Base-by-base conservation (phyloP, 129 eudicot genomes). In the Erigeron canadensis region DNA sequence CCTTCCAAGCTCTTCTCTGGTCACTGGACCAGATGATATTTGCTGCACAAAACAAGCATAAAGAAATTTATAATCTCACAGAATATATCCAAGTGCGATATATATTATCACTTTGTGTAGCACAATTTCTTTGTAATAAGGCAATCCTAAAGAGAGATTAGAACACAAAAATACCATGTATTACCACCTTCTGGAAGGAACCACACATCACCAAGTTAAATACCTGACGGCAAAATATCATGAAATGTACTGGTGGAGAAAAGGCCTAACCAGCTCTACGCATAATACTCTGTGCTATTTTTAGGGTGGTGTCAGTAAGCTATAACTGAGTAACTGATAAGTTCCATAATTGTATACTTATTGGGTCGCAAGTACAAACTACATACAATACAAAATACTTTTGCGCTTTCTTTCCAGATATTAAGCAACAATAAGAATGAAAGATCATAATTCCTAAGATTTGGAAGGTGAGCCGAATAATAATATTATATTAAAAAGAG, bases 1-100 rank as follows among this genome's bases (percentile, higher is more conserved):
- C 81, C 97, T 88, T 81, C 99, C 99, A 62, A 95, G 96, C 54
- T 87, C 97, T 82, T 95, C 97, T 77, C 82, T 95, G 4, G 96
- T 84, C 72, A 82, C 95, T 19, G 97, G 99, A 43, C 77, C 65
- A 34, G 81, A 75, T 18, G 81, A 42, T 53, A 51, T 77, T 53
- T 80, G 85, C 99, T 90, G 82, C 63, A 64, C 17, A 77, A 80
- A 72, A 44, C 16, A 40, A 45, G 19, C 28, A 67, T 34, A 43
- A 21, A 13, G 57, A 76, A 62, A 11, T 55, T 42, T 47, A 77
- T 47, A 10, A 73, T 59, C 45, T 77, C 77, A 70, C 15, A 10
- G 15, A 63, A 50, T 34, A n/a, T 51, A 21, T 61, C 12, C 63
- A 10, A 10, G 12, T 42, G 43, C 48, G 5, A 12, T 12, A 23